These are phyloP conservation scores for Trichoderma asperellum DNA, from an alignment of 2,329 filamentous ascomycete genomes.

Conservation along the genomic window DNA sequence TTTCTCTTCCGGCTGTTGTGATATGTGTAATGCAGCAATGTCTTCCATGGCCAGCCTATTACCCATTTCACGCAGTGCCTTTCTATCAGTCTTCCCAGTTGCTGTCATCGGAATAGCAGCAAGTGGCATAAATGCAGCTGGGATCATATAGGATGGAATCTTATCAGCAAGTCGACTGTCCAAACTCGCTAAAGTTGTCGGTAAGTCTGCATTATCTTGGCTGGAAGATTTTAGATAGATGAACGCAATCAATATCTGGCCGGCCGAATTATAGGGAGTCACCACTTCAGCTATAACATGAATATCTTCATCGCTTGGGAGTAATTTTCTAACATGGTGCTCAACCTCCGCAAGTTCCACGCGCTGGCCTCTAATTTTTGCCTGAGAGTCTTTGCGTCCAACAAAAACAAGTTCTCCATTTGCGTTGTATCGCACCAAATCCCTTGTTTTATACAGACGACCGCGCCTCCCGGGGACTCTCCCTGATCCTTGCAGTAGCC, in stretches of 20 bases:
- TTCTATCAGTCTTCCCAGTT: conserved; percentile 8
- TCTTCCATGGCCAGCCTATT: background rate
- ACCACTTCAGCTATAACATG: background rate
- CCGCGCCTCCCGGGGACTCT: background rate
- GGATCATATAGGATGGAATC: conserved; percentile 28
- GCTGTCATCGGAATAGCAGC: background rate
- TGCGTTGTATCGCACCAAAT: conserved; percentile 48
- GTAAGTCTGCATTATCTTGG: background rate
- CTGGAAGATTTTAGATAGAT: background rate
- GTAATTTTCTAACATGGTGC: conserved; percentile 30
- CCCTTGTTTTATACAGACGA: conserved; percentile 46
- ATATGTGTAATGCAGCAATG: background rate
- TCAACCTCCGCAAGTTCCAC: conserved; percentile 48
- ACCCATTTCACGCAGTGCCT: background rate
- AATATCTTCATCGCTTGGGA: background rate
- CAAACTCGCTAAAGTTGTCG: background rate
- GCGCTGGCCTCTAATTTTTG: conserved; percentile 62
- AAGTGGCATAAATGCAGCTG: conserved; percentile 27
- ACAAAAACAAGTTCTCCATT: conserved; percentile 49
- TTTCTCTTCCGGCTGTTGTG: background rate
- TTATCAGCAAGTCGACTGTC: background rate
- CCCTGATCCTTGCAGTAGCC: background rate
- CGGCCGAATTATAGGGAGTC: background rate
- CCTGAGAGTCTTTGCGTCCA: conserved; percentile 60
- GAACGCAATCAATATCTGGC: background rate